These are phyloP conservation scores for Tanacetum coccineum DNA, from an alignment of 129 eudicot genomes.

Conservation along the genomic window DNA sequence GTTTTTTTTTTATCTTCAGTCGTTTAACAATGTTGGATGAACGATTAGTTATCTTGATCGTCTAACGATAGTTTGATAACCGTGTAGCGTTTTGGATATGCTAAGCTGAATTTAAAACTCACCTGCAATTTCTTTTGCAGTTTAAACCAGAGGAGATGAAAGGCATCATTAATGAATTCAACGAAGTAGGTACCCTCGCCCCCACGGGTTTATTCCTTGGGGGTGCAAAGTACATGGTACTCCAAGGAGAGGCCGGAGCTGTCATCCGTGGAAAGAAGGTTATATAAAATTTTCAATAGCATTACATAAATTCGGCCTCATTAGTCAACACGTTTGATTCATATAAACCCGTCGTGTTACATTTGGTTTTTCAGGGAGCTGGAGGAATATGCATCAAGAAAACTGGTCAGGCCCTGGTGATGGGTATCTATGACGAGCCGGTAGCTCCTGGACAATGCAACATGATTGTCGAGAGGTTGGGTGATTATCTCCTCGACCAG, in stretches of 20 bases:
- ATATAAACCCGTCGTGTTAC: neutral
- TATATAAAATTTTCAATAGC: neutral
- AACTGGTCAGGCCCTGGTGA: slow-evolving; percentile 59
- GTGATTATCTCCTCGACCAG: slow-evolving; percentile 72
- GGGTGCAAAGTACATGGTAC: slow-evolving; percentile 60
- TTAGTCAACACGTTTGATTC: no score
- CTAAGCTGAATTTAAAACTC: neutral
- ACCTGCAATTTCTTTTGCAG: slow-evolving; percentile 17
- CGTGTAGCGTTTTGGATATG: neutral
- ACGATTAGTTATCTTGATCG: neutral
- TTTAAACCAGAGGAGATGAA: slow-evolving; percentile 50
- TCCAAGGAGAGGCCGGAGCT: slow-evolving; percentile 59
- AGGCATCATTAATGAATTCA: slow-evolving; percentile 47
- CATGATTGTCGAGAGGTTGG: slow-evolving; percentile 84
- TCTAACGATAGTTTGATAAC: neutral
- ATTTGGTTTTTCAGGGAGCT: slow-evolving; percentile 46
- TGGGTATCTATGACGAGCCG: slow-evolving; percentile 76
- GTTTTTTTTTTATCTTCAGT: neutral
- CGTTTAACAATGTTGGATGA: neutral
- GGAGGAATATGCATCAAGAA: slow-evolving; percentile 81
- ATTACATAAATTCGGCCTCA: neutral
- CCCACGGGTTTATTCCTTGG: slow-evolving; percentile 54
- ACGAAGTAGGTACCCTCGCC: slow-evolving; percentile 63
- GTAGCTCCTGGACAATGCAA: slow-evolving; percentile 85
- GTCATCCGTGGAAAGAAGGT: slow-evolving; percentile 74